These are phyloP conservation scores for Oxyria digyna DNA, from an alignment of 148 eudicot genomes.

Conservation along the genomic window DNA sequence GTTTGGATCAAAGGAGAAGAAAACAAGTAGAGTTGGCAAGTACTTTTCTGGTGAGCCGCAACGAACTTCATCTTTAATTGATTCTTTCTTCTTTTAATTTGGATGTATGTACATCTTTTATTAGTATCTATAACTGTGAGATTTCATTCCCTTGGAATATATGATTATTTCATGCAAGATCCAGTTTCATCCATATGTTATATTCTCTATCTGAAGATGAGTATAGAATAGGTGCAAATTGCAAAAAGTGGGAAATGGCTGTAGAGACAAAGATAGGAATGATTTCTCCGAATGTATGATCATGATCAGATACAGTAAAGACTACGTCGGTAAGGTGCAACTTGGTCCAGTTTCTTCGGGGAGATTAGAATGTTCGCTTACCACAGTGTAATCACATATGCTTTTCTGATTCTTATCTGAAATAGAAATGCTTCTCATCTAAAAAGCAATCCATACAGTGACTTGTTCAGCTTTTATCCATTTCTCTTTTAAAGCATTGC, in stretches of 20 bases:
- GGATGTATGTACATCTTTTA: not conserved
- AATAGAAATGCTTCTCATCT: not conserved
- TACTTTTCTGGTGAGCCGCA: conserved; percentile 23
- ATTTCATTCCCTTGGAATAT: not conserved
- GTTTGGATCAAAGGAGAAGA: conserved; percentile 26
- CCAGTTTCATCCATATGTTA: not conserved
- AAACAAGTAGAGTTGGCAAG: conserved; percentile 19
- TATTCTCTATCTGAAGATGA: not conserved
- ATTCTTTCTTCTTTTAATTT: not conserved
- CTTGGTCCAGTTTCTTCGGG: not conserved
- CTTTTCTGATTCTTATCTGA: not conserved
- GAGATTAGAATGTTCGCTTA: not conserved
- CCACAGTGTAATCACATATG: not conserved
- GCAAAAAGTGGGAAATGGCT: too few relatives aligned
- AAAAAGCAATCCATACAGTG: not conserved
- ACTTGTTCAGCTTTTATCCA: too few relatives aligned
- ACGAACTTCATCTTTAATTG: not conserved
- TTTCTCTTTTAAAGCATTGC: too few relatives aligned
- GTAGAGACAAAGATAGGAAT: not conserved
- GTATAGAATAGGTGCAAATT: not conserved
- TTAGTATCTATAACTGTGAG: not conserved
- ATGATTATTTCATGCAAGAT: not conserved
- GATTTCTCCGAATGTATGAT: not conserved
- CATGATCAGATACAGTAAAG: not conserved
- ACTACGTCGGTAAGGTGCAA: not conserved